phyloP scores from a whole-genome alignment of 345 rosid genomes.

The Pelargonium nanum region DNA sequence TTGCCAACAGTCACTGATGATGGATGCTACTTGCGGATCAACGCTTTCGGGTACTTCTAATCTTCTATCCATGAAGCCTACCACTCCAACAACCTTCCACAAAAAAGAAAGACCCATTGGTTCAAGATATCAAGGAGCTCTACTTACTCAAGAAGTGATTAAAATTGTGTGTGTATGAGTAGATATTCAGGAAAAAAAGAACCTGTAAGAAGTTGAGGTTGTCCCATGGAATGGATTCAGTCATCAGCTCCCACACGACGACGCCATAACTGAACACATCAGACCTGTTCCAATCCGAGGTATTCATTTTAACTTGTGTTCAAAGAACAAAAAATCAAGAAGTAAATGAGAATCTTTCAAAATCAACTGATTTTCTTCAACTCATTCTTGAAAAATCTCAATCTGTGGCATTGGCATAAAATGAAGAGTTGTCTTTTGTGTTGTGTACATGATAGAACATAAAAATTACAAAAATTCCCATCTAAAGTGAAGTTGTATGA shows the following conservation, averaged over 20 bases:
- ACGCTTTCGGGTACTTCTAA: slow-evolving; percentile 65
- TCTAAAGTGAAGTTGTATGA: no score
- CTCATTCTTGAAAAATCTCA: no score
- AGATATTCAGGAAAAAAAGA: not conserved
- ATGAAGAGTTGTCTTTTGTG: no score
- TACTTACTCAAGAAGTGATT: no score
- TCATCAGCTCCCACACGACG: slow-evolving; percentile 77
- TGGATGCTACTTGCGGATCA: slow-evolving; percentile 50
- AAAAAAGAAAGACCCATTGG: slow-evolving; percentile 5
- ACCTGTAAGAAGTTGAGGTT: slow-evolving; percentile 70
- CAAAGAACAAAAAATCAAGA: no score
- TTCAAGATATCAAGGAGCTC: no score
- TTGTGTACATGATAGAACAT: no score
- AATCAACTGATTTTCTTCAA: no score
- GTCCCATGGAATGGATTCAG: slow-evolving; percentile 70
- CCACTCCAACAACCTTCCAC: slow-evolving; percentile 65
- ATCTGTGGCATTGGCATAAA: no score
- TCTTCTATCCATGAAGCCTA: slow-evolving; percentile 90
- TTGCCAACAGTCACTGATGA: slow-evolving; percentile 72
- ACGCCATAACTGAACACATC: slow-evolving; percentile 88
- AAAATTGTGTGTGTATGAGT: no score
- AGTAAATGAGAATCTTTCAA: no score
- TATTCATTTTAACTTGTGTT: not conserved
- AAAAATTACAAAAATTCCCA: no score
- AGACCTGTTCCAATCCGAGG: slow-evolving; percentile 38